Evolutionary conservation across 1,284 basidiomycete genomes (phyloP).

Genomic region (Coniophora puteana): DNA sequence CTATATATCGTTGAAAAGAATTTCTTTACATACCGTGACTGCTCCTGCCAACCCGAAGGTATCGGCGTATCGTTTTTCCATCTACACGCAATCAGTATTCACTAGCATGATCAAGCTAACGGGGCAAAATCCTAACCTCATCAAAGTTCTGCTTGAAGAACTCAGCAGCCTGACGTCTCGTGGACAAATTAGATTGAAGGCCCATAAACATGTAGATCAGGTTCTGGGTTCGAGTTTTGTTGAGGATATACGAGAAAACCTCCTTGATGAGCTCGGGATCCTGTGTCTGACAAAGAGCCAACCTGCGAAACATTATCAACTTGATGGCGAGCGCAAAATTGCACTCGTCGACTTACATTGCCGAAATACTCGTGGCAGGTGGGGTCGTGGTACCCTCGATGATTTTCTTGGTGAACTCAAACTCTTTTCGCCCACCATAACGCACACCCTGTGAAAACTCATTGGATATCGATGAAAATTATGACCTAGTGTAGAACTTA

Average conservation of each 20-base stretch:
- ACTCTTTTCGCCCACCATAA: conserved; percentile 77
- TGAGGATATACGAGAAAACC: conserved; percentile 45
- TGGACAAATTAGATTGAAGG: conserved; percentile 32
- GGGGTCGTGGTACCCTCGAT: conserved; percentile 76
- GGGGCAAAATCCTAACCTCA: conserved; percentile 41
- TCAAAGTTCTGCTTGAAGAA: conserved; percentile 63
- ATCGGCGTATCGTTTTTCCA: conserved; percentile 69
- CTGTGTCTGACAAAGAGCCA: conserved; percentile 31
- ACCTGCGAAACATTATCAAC: conserved; percentile 11
- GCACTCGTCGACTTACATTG: conserved; percentile 49
- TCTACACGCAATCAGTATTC: conserved; percentile 35
- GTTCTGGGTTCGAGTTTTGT: conserved; percentile 51
- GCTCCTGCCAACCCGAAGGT: conserved; percentile 57
- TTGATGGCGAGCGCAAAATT: conserved; percentile 1
- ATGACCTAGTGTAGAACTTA: conserved; percentile 25
- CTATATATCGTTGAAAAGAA: neutral
- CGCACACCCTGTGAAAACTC: conserved; percentile 50
- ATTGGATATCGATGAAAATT: conserved; percentile 7
- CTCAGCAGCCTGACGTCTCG: conserved; percentile 30
- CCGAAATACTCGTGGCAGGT: conserved; percentile 56
- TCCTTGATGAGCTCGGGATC: conserved; percentile 39
- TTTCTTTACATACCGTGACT: conserved; percentile 39
- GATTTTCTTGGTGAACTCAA: conserved; percentile 68
- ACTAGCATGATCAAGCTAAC: neutral
- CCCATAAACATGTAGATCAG: conserved; percentile 39